Base-by-base conservation (phyloP, 345 rosid species). In the Mercurialis annua region DNA sequence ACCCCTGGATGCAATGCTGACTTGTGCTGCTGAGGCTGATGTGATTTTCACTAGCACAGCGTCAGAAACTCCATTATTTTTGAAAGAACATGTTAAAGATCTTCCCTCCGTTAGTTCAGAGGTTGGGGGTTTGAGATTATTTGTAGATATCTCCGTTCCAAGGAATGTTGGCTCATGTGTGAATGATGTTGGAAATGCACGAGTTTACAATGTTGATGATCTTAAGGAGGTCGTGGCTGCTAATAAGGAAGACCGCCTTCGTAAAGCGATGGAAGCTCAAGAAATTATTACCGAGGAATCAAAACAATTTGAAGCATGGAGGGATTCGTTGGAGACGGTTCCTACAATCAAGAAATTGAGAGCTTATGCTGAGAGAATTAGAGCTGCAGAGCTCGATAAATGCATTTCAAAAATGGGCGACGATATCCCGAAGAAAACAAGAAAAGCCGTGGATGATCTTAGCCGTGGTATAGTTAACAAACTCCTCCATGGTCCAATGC, bases 201-300 rank as follows among this genome's bases (percentile, higher is more conserved):
- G 78, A 20, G 92, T 94, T 66, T 94, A 89, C 82, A 94, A 94
- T 52, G 95, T 91, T 7, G 99, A 91, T 59, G 91, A 91, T 81
- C 95, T 94, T 40, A 91, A 91, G 81, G 99, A 94, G 82, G 99
- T 94, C n/a, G 99, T 94, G 68, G 92, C 96, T 48, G 96, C 99
- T 42, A 94, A 94, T 55, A 94, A 91, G 79, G 97, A 94, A 81
- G 99, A 94, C 64, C 82, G 97, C 21, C 75, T 91, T 62, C 78
- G 92, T 53, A 91, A 89, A 78, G 99, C 96, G 34, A 85, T 85
- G 95, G 99, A 94, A 83, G 99, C 99, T 78, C 95, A 85, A 63
- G 79, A 81, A 23, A 91, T 94, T 69, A 87, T 91, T 36, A 57
- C 80, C 0, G 95, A 87, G 76, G 99, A 91, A 71, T 84, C 95